Evolutionary conservation across 352 stramenopile species (phyloP).

Genomic region (Phytophthora lateralis): DNA sequence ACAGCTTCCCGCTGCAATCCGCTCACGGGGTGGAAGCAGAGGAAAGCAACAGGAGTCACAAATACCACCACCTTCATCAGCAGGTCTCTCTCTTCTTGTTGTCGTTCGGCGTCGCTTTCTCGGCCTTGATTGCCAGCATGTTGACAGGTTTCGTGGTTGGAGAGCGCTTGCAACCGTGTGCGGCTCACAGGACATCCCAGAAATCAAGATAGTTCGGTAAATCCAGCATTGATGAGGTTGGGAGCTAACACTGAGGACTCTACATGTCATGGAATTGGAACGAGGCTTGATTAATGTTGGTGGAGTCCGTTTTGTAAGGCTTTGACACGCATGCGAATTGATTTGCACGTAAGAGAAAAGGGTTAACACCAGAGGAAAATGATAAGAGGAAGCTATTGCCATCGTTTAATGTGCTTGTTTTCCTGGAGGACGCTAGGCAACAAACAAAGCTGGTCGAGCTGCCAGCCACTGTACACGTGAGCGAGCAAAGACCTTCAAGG

Average conservation of each 20-base stretch:
- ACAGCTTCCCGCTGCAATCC: slow-evolving; percentile 14
- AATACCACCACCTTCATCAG: slow-evolving; percentile 41
- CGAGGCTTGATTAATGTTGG: too few species aligned
- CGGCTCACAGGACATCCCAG: not conserved
- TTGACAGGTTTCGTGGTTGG: not conserved
- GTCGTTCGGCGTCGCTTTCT: slow-evolving; percentile 13
- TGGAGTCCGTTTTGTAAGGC: too few species aligned
- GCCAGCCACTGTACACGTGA: slow-evolving; percentile 11
- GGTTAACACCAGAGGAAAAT: not conserved
- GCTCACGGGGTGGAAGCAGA: slow-evolving; percentile 16
- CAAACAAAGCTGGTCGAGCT: slow-evolving; percentile 22
- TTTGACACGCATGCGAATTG: too few species aligned
- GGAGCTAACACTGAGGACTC: too few species aligned
- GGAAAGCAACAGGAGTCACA: slow-evolving; percentile 19
- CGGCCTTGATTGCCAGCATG: not conserved
- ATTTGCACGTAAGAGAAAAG: too few species aligned
- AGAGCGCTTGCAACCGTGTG: not conserved
- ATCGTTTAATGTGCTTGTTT: slow-evolving; percentile 29
- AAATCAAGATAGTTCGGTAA: too few species aligned
- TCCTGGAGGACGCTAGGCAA: slow-evolving; percentile 29
- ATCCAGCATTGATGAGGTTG: too few species aligned
- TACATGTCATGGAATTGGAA: too few species aligned
- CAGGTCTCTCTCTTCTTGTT: slow-evolving; percentile 27
- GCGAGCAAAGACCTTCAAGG: slow-evolving; percentile 9
- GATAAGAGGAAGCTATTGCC: slow-evolving; percentile 35